phyloP scores from a whole-genome alignment of 1,139 yeast species.

The Candida neerlandica region DNA sequence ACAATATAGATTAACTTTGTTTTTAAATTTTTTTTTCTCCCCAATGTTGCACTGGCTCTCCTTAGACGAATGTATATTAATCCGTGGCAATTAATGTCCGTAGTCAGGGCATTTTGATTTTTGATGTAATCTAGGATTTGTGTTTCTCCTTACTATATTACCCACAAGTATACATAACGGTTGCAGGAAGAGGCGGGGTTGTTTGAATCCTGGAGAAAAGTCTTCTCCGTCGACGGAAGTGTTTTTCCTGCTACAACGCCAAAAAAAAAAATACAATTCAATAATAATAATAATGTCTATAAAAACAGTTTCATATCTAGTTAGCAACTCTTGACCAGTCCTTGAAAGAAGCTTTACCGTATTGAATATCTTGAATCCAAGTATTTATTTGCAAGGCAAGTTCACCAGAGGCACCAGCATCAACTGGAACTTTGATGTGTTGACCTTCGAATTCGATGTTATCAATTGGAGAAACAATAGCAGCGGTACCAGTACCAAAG shows the following conservation, averaged over 20 bases:
- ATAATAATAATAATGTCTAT: background rate
- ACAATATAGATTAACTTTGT: too few species aligned
- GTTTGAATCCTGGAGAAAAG: too few species aligned
- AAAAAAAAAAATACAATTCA: background rate
- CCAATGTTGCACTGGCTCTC: too few species aligned
- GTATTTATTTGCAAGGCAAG: conserved; percentile 72
- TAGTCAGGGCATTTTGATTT: too few species aligned
- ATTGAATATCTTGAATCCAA: conserved; percentile 90
- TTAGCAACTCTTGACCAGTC: conserved; percentile 56
- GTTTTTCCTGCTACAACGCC: background rate
- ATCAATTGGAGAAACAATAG: conserved; percentile 91
- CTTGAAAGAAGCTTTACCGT: conserved; percentile 75
- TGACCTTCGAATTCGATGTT: conserved; percentile 79
- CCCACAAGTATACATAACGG: too few species aligned
- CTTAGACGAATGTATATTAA: too few species aligned
- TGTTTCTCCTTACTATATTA: too few species aligned
- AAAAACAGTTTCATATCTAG: background rate
- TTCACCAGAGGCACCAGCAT: conserved; percentile 81
- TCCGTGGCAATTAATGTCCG: too few species aligned
- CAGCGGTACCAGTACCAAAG: conserved; percentile 97
- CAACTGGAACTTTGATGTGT: conserved; percentile 73
- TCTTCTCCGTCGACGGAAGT: background rate
- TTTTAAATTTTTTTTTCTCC: too few species aligned
- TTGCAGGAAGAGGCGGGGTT: too few species aligned
- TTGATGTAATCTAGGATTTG: too few species aligned